Conservation (phyloP, 768 basidiomycete genomes). For the Lepiota brunneoincarnata region DNA sequence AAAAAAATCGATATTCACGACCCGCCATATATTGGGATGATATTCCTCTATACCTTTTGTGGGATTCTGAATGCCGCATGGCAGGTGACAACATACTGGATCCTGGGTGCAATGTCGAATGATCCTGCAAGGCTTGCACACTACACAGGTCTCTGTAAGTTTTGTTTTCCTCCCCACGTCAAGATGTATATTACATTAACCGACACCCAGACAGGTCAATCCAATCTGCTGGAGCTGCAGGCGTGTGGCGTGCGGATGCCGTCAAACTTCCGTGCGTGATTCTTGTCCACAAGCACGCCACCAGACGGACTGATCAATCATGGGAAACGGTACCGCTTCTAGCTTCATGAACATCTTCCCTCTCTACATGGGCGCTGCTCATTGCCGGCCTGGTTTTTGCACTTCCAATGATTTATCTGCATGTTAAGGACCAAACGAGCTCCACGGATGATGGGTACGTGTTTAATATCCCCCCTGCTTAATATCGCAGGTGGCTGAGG, state of each 20-base stretch:
- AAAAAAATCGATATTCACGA: constrained; percentile 60
- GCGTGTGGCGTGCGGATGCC: constrained; percentile 70
- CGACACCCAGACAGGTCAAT: constrained; percentile 57
- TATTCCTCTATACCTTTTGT: constrained; percentile 68
- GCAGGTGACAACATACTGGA: constrained; percentile 82
- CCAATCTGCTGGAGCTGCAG: constrained; percentile 76
- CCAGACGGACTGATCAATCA: too few relatives aligned
- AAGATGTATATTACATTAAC: background rate
- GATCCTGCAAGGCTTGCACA: constrained; percentile 77
- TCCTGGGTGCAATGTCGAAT: constrained; percentile 85
- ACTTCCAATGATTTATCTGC: constrained; percentile 70
- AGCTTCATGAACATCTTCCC: constrained; percentile 67
- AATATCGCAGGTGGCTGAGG: too few relatives aligned
- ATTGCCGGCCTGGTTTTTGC: constrained; percentile 61
- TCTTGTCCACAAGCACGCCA: background rate
- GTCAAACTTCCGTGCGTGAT: constrained; percentile 55
- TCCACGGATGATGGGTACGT: constrained; percentile 41
- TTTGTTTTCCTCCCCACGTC: constrained; percentile 13
- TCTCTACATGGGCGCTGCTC: constrained; percentile 76
- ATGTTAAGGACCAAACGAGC: constrained; percentile 61
- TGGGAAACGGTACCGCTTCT: background rate
- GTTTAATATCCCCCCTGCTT: too few relatives aligned
- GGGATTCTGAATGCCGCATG: constrained; percentile 81
- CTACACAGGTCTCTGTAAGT: constrained; percentile 77
- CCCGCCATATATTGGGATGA: constrained; percentile 47